Conservation (phyloP, 371 early-diverging fungal species). For the Rhizomucor pusillus region DNA sequence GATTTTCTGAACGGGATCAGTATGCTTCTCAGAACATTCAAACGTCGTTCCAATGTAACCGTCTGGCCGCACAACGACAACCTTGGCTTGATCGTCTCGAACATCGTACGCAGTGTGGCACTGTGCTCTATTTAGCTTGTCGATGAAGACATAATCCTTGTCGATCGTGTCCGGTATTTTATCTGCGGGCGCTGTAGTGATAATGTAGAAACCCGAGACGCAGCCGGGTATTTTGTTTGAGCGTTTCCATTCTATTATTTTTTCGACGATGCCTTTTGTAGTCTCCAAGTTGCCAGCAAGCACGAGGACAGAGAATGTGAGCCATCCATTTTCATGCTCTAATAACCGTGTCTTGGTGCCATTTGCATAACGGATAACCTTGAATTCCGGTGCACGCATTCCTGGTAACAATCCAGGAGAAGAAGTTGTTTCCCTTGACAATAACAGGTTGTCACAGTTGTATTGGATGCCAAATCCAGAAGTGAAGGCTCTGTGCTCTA, state of each 20-base stretch:
- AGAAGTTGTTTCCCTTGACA: neutral
- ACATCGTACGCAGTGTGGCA: constrained; percentile 33
- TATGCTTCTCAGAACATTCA: neutral
- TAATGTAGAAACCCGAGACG: constrained; percentile 4
- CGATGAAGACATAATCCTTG: constrained; percentile 27
- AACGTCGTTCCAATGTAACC: constrained; percentile 37
- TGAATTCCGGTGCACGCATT: constrained; percentile 44
- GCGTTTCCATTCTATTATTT: constrained; percentile 8
- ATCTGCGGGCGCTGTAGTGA: constrained; percentile 36
- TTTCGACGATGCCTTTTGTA: constrained; percentile 10
- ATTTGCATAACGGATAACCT: constrained; percentile 26
- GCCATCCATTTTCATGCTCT: constrained; percentile 23
- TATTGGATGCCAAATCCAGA: constrained; percentile 45
- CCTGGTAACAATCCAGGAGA: constrained; percentile 20
- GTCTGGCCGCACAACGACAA: constrained; percentile 35
- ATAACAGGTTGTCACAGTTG: constrained; percentile 1
- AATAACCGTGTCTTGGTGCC: constrained; percentile 36
- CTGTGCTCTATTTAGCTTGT: constrained; percentile 43
- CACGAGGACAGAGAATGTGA: constrained; percentile 30
- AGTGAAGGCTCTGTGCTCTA: constrained; percentile 33
- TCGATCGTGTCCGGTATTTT: constrained; percentile 14
- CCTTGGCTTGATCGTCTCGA: constrained; percentile 6
- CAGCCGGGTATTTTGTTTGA: neutral
- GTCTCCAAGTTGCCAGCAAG: constrained; percentile 26
- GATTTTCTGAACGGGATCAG: no score